phyloP scores from a whole-genome alignment of 495 filamentous ascomycete species.

The Tuber magnatum region DNA sequence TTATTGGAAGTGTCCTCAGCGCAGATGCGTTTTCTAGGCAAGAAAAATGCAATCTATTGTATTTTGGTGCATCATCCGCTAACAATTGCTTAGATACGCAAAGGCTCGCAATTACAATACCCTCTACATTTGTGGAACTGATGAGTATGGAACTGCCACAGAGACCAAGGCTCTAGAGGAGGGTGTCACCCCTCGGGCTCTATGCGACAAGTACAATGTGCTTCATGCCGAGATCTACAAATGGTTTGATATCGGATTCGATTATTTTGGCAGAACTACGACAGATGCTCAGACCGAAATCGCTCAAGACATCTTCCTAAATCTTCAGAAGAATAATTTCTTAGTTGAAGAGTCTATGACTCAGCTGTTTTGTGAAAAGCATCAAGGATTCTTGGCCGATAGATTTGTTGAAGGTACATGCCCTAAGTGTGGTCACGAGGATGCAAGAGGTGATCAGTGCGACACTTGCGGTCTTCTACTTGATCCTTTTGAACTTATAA shows the following conservation, averaged over 20 bases:
- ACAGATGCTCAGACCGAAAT: conserved; percentile 77
- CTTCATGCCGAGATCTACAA: conserved; percentile 80
- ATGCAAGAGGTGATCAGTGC: conserved; percentile 80
- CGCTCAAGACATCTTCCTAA: conserved; percentile 73
- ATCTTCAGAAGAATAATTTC: conserved; percentile 71
- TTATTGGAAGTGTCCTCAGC: conserved; percentile 80
- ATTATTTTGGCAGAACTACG: conserved; percentile 76
- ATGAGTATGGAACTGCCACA: conserved; percentile 83
- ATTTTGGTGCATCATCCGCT: conserved; percentile 9
- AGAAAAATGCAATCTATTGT: conserved; percentile 26
- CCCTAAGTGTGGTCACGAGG: conserved; percentile 64
- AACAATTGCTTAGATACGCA: conserved; percentile 54
- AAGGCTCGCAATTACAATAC: conserved; percentile 61
- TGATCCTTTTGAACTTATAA: conserved; percentile 59
- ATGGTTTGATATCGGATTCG: conserved; percentile 81
- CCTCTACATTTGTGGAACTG: conserved; percentile 62
- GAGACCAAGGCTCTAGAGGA: conserved; percentile 63
- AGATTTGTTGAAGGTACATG: conserved; percentile 90
- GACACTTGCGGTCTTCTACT: conserved; percentile 77
- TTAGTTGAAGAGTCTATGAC: conserved; percentile 66
- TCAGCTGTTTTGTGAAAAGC: conserved; percentile 81
- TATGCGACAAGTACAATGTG: conserved; percentile 78
- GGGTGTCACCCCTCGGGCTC: conserved; percentile 51
- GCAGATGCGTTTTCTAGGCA: conserved; percentile 70
- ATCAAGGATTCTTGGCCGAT: conserved; percentile 81